These are phyloP conservation scores for Nothophoma quercina DNA, from an alignment of 2,329 filamentous ascomycete species.

Conservation along the genomic window DNA sequence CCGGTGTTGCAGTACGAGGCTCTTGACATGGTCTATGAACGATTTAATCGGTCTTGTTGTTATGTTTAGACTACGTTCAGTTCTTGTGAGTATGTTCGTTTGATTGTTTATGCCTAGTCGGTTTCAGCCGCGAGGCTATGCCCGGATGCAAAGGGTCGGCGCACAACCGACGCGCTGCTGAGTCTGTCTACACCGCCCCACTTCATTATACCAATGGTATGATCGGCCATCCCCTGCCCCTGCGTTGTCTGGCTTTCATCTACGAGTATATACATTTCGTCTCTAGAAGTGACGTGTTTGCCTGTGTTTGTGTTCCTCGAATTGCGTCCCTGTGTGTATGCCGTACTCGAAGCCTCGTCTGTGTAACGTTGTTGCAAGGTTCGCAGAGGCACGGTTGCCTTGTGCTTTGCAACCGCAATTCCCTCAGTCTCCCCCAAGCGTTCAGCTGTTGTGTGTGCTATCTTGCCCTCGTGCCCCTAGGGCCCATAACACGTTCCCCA, in stretches of 20 bases:
- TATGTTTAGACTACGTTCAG: too few species aligned
- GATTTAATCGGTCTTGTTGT: too few species aligned
- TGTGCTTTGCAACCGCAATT: constrained; percentile 19
- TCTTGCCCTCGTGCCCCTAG: constrained; percentile 11
- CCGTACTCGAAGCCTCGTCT: constrained; percentile 2
- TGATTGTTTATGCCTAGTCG: too few species aligned
- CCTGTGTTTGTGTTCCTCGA: constrained; percentile 14
- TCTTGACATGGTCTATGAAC: too few species aligned
- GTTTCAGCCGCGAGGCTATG: too few species aligned
- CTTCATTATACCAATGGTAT: neutral
- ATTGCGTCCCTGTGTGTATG: constrained; percentile 7
- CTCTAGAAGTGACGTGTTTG: constrained; percentile 17
- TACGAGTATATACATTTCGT: constrained; percentile 14
- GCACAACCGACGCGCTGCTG: too few species aligned
- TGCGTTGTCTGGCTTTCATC: constrained; percentile 1
- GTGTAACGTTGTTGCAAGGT: constrained; percentile 18
- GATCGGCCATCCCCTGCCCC: neutral
- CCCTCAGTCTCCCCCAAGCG: constrained; percentile 24
- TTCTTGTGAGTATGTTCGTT: too few species aligned
- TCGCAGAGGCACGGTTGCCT: constrained; percentile 26
- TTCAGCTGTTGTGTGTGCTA: constrained; percentile 19
- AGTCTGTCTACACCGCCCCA: too few species aligned
- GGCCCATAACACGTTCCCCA: constrained; percentile 9
- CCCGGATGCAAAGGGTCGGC: too few species aligned
- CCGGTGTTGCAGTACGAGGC: too few species aligned